A percentile compares a stretch with the other conserved stretches of the same genome.
phyloP scores from a whole-genome alignment of 345 rosid species.

The Ceriops decandra region DNA sequence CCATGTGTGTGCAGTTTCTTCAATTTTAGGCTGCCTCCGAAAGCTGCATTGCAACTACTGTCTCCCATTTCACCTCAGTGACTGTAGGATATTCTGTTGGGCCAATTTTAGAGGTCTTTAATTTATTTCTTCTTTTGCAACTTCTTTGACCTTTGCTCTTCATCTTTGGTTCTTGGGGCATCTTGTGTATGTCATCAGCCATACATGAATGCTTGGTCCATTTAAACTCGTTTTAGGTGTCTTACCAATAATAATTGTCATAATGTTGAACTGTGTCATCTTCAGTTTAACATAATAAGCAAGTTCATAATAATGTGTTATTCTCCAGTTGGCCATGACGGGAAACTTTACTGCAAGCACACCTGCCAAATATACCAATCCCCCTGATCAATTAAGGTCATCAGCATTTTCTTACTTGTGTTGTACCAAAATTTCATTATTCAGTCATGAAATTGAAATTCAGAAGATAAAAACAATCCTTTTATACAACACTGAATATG shows the following conservation, averaged over 20 bases:
- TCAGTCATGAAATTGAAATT: neutral
- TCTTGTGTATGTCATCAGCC: conserved; percentile 4
- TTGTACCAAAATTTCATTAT: neutral
- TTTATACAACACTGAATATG: too few species aligned
- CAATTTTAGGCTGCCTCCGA: conserved; percentile 19
- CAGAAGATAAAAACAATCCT: neutral
- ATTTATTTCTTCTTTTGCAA: neutral
- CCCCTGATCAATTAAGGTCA: neutral
- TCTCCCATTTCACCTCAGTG: conserved; percentile 16
- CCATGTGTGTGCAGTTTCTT: conserved; percentile 18
- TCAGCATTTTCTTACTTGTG: neutral
- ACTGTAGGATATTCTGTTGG: conserved; percentile 8
- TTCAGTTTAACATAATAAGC: too few species aligned
- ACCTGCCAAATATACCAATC: conserved; percentile 15
- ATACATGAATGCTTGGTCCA: conserved; percentile 20
- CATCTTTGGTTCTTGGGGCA: neutral
- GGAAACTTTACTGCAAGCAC: neutral
- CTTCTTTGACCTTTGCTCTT: neutral
- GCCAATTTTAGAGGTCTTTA: conserved; percentile 13
- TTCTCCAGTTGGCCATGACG: neutral
- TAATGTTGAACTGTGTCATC: neutral
- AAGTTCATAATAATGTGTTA: too few species aligned
- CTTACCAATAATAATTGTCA: neutral
- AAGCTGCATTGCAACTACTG: conserved; percentile 20
- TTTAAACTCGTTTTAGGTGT: conserved; percentile 17